Percentiles rank a stretch among this genome's conserved stretches.
Conservation (phyloP, 202 grass and related monocot genomes). For the Bolboschoenoplectus hybrid region DNA sequence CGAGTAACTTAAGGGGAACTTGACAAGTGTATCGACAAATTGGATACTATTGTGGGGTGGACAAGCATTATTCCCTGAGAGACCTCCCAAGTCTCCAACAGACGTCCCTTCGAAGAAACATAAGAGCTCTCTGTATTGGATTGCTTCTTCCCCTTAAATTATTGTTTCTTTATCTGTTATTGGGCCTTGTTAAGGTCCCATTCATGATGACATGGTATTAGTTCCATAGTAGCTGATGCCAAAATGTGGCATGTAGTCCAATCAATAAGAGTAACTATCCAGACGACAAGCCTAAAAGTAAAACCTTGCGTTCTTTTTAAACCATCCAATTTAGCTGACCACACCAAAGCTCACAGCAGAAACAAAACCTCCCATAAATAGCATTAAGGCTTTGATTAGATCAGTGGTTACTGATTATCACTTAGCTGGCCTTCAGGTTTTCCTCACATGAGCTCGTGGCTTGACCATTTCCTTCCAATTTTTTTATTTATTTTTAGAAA, state of each 20-base stretch:
- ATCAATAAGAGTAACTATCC: background rate
- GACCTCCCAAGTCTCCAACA: background rate
- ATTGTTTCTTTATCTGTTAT: background rate
- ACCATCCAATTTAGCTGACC: background rate
- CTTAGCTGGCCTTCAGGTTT: background rate
- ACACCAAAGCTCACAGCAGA: background rate
- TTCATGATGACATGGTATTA: background rate
- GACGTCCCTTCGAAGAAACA: background rate
- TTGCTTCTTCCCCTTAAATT: background rate
- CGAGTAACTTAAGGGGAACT: background rate
- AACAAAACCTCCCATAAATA: background rate
- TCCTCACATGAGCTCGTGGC: background rate
- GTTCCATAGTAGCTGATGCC: background rate
- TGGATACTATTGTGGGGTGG: background rate
- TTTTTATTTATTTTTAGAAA: background rate
- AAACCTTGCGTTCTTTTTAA: too few species aligned
- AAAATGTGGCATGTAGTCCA: background rate
- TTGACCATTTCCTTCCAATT: background rate
- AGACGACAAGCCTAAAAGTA: background rate
- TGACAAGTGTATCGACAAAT: conserved; percentile 20
- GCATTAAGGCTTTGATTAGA: background rate
- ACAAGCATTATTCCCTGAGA: background rate
- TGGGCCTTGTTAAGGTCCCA: conserved; percentile 11
- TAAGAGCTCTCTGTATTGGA: background rate
- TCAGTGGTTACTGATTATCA: background rate